A percentile compares a stretch with the other conserved stretches of the same genome.
Evolutionary conservation across 805 yeast genomes (phyloP).

Genomic region (Yarrowia sp.): DNA sequence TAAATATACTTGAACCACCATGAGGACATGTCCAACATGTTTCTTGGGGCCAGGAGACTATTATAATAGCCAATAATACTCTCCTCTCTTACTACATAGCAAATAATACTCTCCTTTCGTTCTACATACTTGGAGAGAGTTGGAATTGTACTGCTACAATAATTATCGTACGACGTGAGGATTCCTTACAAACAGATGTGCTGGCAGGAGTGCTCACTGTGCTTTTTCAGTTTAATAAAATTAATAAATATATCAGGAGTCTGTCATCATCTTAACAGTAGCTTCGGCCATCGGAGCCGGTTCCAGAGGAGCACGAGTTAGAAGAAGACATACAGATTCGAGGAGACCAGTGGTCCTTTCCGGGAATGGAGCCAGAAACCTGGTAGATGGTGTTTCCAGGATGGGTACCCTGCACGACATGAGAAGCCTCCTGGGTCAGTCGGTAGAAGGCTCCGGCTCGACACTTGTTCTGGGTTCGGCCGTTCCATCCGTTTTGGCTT

Average conservation of each 20-base stretch:
- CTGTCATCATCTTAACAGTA: neutral
- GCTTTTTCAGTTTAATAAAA: no score
- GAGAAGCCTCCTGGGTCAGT: neutral
- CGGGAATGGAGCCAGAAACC: neutral
- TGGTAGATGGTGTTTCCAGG: constrained; percentile 2
- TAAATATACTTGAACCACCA: no score
- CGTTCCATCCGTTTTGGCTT: constrained; percentile 17
- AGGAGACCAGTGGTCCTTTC: constrained; percentile 14
- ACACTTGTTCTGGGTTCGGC: constrained; percentile 6
- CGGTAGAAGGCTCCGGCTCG: constrained; percentile 16
- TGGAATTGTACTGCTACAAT: no score
- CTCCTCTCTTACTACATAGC: no score
- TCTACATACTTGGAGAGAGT: no score
- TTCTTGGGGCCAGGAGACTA: no score
- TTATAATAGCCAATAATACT: no score
- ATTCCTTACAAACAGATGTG: no score
- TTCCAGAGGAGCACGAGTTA: neutral
- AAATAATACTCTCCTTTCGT: no score
- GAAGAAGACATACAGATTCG: constrained; percentile 9
- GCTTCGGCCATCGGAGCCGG: constrained; percentile 1
- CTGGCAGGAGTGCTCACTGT: no score
- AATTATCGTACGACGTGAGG: no score
- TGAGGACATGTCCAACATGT: no score
- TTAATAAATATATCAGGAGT: neutral
- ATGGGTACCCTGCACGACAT: constrained; percentile 10